These are phyloP conservation scores for Flueggea neowawraea DNA, from an alignment of 441 rosid genomes.

Conservation along the genomic window DNA sequence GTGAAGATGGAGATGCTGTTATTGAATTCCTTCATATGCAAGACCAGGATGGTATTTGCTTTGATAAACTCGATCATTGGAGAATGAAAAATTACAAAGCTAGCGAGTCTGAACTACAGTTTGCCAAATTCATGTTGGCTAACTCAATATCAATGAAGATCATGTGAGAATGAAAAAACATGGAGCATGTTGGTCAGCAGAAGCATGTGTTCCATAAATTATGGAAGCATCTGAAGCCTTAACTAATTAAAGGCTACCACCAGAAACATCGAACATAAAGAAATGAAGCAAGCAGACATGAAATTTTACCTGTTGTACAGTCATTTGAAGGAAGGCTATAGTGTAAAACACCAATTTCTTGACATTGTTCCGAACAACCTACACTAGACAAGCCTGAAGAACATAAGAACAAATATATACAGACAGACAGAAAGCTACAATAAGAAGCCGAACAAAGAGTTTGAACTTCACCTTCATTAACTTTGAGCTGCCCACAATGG, in stretches of 20 bases:
- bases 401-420: conserved; percentile 2
- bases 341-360: conserved; percentile 83
- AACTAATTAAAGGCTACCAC: not conserved
- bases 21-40: too few species aligned
- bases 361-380: conserved; percentile 59
- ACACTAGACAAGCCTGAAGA: conserved; percentile 15
- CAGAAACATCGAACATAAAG: not conserved
- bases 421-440: not conserved
- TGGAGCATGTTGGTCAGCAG: too few species aligned
- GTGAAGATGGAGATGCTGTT: too few species aligned
- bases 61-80: too few species aligned
- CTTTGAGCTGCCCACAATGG: conserved; percentile 68
- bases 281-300: conserved; percentile 3
- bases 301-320: conserved; percentile 76
- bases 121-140: too few species aligned
- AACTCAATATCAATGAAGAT: too few species aligned
- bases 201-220: not conserved
- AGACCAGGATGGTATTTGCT: too few species aligned
- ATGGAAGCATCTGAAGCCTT: not conserved
- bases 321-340: conserved; percentile 85
- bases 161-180: too few species aligned
- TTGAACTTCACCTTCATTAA: conserved; percentile 61
- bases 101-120: too few species aligned
- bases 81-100: too few species aligned
- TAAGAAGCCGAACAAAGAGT: conserved; percentile 13